Base-by-base conservation (phyloP, 2,329 filamentous ascomycete species). In the Emmonsiellopsis sp. region DNA sequence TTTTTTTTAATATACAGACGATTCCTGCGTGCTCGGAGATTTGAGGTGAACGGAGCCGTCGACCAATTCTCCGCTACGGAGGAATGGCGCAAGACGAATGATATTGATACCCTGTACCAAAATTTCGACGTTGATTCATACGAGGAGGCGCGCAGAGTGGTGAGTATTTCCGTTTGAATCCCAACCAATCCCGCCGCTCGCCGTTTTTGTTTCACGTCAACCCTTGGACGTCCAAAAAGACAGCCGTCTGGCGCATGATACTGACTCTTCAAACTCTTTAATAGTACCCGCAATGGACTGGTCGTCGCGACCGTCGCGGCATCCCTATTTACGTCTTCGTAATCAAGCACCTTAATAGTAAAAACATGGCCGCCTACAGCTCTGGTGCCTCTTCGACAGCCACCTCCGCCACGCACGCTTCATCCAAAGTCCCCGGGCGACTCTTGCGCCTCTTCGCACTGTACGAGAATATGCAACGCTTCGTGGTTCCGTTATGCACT, bases 201-300 rank as follows among this genome's bases (percentile, higher is more conserved):
- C 32, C 5, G 21, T 45, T 55, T 32, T 42, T 33, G 5, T 10
- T 8, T 11, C n/a, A 32, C 36, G 51, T 51, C 60, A 56, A 61
- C 59, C 37, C 37, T 40, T 40, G 11, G 14, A 11, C 14, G 14
- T 11, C 37, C 37, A 40, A 40, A 40, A 11, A 40, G 37, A 40
- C 10, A 40, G 11, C 7, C 2, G 9, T 42, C 11, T 4, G 2
- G 4, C 34, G n/a, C 4, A 39, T n/a, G 27, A 32, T 46, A 13
- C 9, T 4, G 17, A 46, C 43, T 6, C n/a, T 32, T 3, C 21
- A 6, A 7, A 3, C 32, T 2, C 32, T 17, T 31, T 13, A 31
- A 36, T 17, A 91, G 86, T 95, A 95, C 66, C 90, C 91, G 27
- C 89, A 95, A 82, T 96, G 90, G 87, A 94, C 88, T 17, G 92